phyloP scores from a whole-genome alignment of 805 yeast species.

The Kodamaea laetipori region DNA sequence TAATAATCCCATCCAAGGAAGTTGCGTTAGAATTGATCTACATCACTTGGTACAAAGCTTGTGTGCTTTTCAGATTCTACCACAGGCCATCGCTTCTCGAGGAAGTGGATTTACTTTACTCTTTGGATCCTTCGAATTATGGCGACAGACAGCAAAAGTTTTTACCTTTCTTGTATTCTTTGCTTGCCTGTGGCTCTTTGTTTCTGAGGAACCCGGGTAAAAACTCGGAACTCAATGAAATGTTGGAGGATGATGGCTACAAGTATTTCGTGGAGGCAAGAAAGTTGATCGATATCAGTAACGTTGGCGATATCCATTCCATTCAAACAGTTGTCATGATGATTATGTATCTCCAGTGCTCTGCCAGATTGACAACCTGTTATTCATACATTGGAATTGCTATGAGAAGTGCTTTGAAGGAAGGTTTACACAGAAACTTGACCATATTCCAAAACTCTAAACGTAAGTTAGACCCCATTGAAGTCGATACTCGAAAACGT shows the following conservation, averaged over 20 bases:
- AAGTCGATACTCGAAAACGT: conserved; percentile 79
- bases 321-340: conserved; percentile 87
- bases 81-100: conserved; percentile 80
- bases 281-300: conserved; percentile 76
- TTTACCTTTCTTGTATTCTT: conserved; percentile 78
- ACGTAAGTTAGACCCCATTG: conserved; percentile 68
- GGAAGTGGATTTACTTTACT: conserved; percentile 74
- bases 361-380: conserved; percentile 84
- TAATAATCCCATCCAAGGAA: conserved; percentile 74
- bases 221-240: conserved; percentile 29
- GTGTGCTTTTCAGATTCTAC: conserved; percentile 81
- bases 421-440: conserved; percentile 79
- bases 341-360: conserved; percentile 81
- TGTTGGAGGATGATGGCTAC: conserved; percentile 74
- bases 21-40: conserved; percentile 70
- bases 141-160: conserved; percentile 74
- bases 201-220: conserved; percentile 56
- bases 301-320: conserved; percentile 77
- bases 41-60: conserved; percentile 82
- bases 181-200: conserved; percentile 86
- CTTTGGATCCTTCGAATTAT: conserved; percentile 70
- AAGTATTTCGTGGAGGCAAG: conserved; percentile 80
- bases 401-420: conserved; percentile 74
- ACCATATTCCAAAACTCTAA: conserved; percentile 47
- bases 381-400: conserved; percentile 91